Evolutionary conservation across 2,329 filamentous ascomycete genomes (phyloP).

Genomic region (Cordyceps javanica): DNA sequence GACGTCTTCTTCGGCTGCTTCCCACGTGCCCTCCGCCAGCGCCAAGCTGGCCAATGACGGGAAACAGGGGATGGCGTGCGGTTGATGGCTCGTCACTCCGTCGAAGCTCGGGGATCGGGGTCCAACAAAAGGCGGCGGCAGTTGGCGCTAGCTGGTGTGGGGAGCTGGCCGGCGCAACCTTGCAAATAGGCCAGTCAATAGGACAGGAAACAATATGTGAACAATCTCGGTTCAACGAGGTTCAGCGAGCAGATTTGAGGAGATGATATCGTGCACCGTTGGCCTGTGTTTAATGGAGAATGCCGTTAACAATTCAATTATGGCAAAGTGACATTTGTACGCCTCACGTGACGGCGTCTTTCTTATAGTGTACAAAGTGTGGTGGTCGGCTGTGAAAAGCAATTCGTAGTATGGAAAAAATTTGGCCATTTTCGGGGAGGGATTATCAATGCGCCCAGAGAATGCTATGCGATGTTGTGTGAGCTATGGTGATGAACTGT

Average conservation of each 20-base stretch:
- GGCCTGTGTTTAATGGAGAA: neutral
- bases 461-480: no score
- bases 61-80: neutral
- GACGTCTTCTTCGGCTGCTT: neutral
- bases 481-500: no score
- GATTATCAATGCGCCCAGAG: no score
- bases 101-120: neutral
- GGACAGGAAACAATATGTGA: neutral
- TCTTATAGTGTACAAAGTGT: neutral
- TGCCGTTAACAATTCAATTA: neutral
- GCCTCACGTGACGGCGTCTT: neutral
- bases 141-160: neutral
- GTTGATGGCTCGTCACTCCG: neutral
- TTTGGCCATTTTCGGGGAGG: no score
- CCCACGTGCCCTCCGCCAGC: neutral
- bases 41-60: neutral
- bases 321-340: neutral
- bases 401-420: neutral
- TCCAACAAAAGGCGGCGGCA: neutral
- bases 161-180: neutral
- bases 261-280: neutral
- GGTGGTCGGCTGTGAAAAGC: neutral
- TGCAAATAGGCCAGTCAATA: neutral
- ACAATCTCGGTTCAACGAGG: neutral
- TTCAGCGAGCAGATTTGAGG: no score